Percentiles rank a stretch among this genome's conserved stretches.
Evolutionary conservation across 2,329 filamentous ascomycete species (phyloP).

Genomic region (Fusarium papillatum): DNA sequence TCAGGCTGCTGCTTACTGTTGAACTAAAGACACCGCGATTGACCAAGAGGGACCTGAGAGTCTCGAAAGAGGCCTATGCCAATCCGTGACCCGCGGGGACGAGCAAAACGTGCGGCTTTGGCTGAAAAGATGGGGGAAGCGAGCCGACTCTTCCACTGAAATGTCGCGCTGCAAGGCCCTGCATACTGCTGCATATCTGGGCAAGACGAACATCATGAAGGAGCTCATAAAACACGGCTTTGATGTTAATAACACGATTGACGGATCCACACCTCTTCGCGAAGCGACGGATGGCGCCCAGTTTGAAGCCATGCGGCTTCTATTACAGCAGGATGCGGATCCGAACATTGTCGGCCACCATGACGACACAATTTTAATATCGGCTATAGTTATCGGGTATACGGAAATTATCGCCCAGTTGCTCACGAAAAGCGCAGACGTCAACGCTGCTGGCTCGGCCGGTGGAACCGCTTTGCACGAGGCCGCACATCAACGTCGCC

Average conservation of each 20-base stretch:
- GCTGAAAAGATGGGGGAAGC: background rate
- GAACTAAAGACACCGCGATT: background rate
- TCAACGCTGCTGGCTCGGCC: background rate
- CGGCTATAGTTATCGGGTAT: too few species aligned
- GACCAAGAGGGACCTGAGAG: background rate
- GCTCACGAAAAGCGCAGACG: background rate
- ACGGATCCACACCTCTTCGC: background rate
- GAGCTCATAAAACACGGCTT: background rate
- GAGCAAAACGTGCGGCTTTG: background rate
- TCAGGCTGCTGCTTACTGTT: background rate
- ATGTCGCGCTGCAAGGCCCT: background rate
- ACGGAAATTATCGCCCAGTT: background rate
- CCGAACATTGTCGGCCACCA: background rate
- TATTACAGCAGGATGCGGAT: background rate
- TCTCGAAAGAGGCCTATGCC: background rate
- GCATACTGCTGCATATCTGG: background rate
- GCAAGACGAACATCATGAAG: background rate
- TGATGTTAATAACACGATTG: background rate
- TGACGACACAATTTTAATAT: background rate
- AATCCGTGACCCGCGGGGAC: background rate
- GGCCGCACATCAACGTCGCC: background rate
- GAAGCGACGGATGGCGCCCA: background rate
- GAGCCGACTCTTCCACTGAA: background rate
- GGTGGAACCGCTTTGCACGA: background rate
- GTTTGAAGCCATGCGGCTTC: background rate